phyloP scores from a whole-genome alignment of 768 basidiomycete species.

The Leucocoprinus leucothites region DNA sequence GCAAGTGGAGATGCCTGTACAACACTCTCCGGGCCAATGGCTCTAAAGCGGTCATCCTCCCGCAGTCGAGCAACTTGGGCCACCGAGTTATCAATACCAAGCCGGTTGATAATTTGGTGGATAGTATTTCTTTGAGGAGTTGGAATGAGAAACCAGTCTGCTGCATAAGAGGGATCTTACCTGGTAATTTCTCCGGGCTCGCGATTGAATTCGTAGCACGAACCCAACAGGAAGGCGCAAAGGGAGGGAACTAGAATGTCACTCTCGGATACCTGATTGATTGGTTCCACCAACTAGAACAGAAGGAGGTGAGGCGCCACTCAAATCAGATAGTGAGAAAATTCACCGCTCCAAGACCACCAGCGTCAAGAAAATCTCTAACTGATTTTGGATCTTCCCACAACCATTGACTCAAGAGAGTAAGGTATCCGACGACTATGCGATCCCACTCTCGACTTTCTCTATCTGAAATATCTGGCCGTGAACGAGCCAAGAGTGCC shows the following conservation, averaged over 20 bases:
- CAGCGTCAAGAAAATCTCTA: slow-evolving; percentile 85
- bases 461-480: slow-evolving; percentile 60
- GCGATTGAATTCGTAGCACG: slow-evolving; percentile 95
- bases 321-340: not conserved
- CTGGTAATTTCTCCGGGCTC: slow-evolving; percentile 96
- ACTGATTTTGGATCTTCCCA: slow-evolving; percentile 95
- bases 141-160: not conserved
- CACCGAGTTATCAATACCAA: slow-evolving; percentile 86
- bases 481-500: slow-evolving; percentile 72
- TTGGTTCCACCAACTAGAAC: slow-evolving; percentile 84
- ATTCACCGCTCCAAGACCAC: slow-evolving; percentile 83
- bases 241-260: slow-evolving; percentile 88
- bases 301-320: not conserved
- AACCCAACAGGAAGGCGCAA: slow-evolving; percentile 86
- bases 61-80: slow-evolving; percentile 84
- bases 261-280: slow-evolving; percentile 84
- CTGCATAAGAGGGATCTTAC: slow-evolving; percentile 33
- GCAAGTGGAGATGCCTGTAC: slow-evolving; percentile 55
- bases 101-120: slow-evolving; percentile 83
- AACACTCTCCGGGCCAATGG: slow-evolving; percentile 80
- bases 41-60: slow-evolving; percentile 92
- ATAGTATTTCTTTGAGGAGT: slow-evolving; percentile 62
- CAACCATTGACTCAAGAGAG: slow-evolving; percentile 85
- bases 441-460: slow-evolving; percentile 90
- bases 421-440: slow-evolving; percentile 81